phyloP scores from a whole-genome alignment of 2,329 filamentous ascomycete species.

The Ceratocystis alfenasii region DNA sequence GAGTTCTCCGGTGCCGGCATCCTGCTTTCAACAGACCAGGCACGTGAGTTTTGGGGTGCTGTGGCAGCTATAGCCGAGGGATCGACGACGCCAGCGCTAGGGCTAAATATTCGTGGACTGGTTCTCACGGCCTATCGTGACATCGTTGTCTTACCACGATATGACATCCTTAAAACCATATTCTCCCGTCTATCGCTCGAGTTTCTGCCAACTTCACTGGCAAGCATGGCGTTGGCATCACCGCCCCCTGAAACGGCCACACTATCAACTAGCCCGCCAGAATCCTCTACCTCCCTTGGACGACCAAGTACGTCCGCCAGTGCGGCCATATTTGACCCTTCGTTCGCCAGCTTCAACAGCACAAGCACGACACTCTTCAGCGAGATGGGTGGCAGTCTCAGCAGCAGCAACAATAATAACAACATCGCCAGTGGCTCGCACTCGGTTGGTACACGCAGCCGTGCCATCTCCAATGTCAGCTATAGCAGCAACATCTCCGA shows the following conservation, averaged over 20 bases:
- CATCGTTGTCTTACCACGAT: slow-evolving; percentile 73
- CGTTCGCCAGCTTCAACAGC: slow-evolving; percentile 56
- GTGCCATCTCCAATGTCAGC: slow-evolving; percentile 77
- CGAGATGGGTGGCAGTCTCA: slow-evolving; percentile 39
- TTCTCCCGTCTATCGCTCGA: slow-evolving; percentile 85
- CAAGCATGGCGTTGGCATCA: slow-evolving; percentile 41
- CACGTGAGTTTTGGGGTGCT: slow-evolving; percentile 81
- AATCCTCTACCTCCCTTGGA: slow-evolving; percentile 35
- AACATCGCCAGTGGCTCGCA: slow-evolving; percentile 48
- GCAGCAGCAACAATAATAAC: slow-evolving; percentile 79
- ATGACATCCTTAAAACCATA: slow-evolving; percentile 76
- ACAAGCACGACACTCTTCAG: slow-evolving; percentile 71
- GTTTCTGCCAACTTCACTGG: slow-evolving; percentile 47
- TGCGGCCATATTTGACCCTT: slow-evolving; percentile 46
- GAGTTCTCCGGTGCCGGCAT: slow-evolving; percentile 79
- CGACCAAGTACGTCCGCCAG: slow-evolving; percentile 65
- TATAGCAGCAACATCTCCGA: slow-evolving; percentile 41
- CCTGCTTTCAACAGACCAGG: slow-evolving; percentile 65
- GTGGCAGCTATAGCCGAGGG: slow-evolving; percentile 30
- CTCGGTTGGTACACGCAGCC: slow-evolving; percentile 41
- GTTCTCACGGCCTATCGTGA: slow-evolving; percentile 83
- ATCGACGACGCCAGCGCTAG: slow-evolving; percentile 7
- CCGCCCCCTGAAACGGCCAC: slow-evolving; percentile 37
- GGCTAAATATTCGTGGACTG: slow-evolving; percentile 65
- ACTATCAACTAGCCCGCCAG: slow-evolving; percentile 41